phyloP scores from a whole-genome alignment of 2,329 filamentous ascomycete species.

The Daldinia eschscholtzii region DNA sequence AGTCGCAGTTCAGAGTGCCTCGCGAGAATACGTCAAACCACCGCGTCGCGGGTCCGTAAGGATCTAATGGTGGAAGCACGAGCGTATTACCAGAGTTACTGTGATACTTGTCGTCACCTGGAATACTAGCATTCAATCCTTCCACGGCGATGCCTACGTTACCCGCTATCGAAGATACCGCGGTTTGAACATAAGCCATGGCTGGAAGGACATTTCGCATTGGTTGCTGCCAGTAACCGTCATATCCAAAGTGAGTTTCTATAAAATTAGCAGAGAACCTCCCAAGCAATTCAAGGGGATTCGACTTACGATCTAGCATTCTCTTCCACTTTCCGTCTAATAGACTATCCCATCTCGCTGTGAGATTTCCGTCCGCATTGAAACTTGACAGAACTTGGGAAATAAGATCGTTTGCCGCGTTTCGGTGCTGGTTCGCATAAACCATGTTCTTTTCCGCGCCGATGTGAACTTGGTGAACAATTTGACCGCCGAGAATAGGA shows the following conservation, averaged over 20 bases:
- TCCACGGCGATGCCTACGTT: conserved; percentile 74
- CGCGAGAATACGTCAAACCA: conserved; percentile 75
- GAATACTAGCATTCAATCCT: conserved; percentile 74
- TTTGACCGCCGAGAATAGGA: conserved; percentile 68
- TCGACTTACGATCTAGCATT: conserved; percentile 67
- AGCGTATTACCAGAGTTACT: conserved; percentile 65
- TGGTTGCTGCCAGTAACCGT: conserved; percentile 75
- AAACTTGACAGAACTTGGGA: conserved; percentile 66
- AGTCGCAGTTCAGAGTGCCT: conserved; percentile 66
- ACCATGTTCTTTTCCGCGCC: conserved; percentile 63
- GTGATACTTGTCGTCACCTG: conserved; percentile 75
- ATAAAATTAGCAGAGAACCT: conserved; percentile 14
- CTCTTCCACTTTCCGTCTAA: conserved; percentile 73
- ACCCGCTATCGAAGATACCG: conserved; percentile 70
- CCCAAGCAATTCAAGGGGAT: neutral
- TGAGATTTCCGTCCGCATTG: conserved; percentile 68
- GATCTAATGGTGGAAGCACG: conserved; percentile 68
- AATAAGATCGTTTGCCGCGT: conserved; percentile 65
- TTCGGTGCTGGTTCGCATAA: conserved; percentile 65
- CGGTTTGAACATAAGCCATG: conserved; percentile 69
- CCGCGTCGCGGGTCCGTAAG: conserved; percentile 66
- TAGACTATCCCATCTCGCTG: conserved; percentile 67
- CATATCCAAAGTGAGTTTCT: conserved; percentile 67
- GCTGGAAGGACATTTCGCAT: conserved; percentile 77
- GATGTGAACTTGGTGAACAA: conserved; percentile 66